Conservation (phyloP, 1,284 basidiomycete species). For the Sanguinoderma infundibulare region DNA sequence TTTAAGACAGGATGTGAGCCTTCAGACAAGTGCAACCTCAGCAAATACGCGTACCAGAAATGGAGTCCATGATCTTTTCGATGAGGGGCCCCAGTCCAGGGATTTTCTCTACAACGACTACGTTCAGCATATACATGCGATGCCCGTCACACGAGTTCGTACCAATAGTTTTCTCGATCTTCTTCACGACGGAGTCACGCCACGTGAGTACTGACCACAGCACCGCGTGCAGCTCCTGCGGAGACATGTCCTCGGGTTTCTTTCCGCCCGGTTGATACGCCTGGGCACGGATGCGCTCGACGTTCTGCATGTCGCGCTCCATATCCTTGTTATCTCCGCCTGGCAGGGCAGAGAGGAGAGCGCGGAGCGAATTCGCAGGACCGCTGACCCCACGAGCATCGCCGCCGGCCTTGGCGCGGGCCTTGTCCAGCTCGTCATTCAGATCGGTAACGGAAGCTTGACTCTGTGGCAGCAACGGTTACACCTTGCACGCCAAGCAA, state of each 20-base stretch:
- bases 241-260: constrained; percentile 80
- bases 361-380: constrained; percentile 51
- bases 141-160: constrained; percentile 31
- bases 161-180: constrained; percentile 86
- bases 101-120: constrained; percentile 59
- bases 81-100: constrained; percentile 73
- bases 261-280: constrained; percentile 56
- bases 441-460: constrained; percentile 86
- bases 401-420: constrained; percentile 56
- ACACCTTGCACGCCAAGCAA: neutral
- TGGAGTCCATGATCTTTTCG: constrained; percentile 83
- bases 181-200: constrained; percentile 83
- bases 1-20: constrained; percentile 26
- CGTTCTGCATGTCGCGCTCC: constrained; percentile 75
- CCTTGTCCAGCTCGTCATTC: constrained; percentile 77
- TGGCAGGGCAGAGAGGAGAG: constrained; percentile 63
- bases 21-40: neutral
- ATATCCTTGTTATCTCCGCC: constrained; percentile 63
- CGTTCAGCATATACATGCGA: neutral
- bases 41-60: constrained; percentile 52
- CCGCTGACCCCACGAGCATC: constrained; percentile 42
- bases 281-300: constrained; percentile 73
- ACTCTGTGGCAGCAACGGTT: constrained; percentile 34
- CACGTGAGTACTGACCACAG: constrained; percentile 90
- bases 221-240: constrained; percentile 84